Evolutionary conservation across 2,329 filamentous ascomycete genomes (phyloP), one percentile per base, ranked within the genome.

Genomic region (Neurospora crassa): DNA sequence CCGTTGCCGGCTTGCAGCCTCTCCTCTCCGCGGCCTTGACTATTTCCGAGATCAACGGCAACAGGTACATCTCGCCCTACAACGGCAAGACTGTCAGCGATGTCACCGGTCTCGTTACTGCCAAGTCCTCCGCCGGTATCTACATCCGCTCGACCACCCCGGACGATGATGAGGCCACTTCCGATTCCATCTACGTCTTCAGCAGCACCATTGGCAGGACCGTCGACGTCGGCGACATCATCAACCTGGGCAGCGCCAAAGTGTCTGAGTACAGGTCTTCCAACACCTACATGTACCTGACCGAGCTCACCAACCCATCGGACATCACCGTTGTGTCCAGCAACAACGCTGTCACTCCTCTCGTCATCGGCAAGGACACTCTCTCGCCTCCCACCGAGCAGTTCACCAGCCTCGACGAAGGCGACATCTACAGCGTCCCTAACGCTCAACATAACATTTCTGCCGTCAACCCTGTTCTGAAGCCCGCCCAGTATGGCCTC

Each of bases 181-280:
- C 89, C 0, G 88, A 91, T 77, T 88, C 88, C 1, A 78, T 92
- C 73, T 92, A 90, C 75, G 85, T 92, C 53, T 92, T 86, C 76
- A 84, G 87, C 73, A 83, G 81, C 74, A 80, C 81, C 6, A 83
- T 87, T 1, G 83, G 83, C 24, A 78, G 80, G 7, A 85, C 85
- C 75, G 80, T 90, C 67, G 83, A 84, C 8, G 85, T 90, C 11
- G 91, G 90, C 68, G 89, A 92, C 75, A 80, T 89, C 69, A 82
- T 92, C 73, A 84, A 84, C 0, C 79, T 93, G 2, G 83, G 86
- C 70, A 90, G 89, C 45, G 53, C 53, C 53, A 84, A 82, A 67
- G 86, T 92, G 16, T 77, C 82, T 41, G 90, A 92, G 80, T 81
- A 78, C 74, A 84, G 89, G 70, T 87, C 85, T 2, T 84, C 78